Evolutionary conservation across 805 yeast species (phyloP), one percentile per base, ranked within the genome.

Genomic region (Jamesozyma hellenica): DNA sequence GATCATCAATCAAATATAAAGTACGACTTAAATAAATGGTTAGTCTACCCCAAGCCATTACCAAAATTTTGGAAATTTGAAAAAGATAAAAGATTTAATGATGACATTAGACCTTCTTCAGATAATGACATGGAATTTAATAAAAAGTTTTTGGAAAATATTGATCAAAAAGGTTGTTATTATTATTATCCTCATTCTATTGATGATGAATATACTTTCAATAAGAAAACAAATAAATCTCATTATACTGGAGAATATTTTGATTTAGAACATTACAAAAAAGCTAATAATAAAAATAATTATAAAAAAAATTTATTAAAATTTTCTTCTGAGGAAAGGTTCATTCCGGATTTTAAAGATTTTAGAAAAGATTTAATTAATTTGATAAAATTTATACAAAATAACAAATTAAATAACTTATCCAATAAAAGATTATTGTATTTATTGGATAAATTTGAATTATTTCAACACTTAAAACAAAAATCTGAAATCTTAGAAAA

Each of bases 31-130:
- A 64, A 63, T 12, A 61, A 56, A 23, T 87, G 96, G 96, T 59
- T 60, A n/a, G 74, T 85, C 26, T 87, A 85, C 56, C 96, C 97
- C 0, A 77, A 79, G 17, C 94, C 95, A 9, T 49, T 60, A 34
- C 65, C 66, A 1, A 66, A 62, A 43, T 64, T 60, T 16, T 66
- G 70, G 70, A 66, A 64, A 43, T 64, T 61, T 44, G 59, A 53
- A 28, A 50, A 53, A 26, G 63, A 58, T 40, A 48, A 46, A 36
- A 44, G 62, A 28, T 48, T 57, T 11, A 53, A 51, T 38, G 56
- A 56, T 4, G 10, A 10, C 3, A 9, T n/a, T 10, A 4, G 14
- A n/a, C 4, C 30, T 3, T 3, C 17, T 9, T 38, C 41, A 6
- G 32, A 32, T 32, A 6, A 16, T 1, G 39, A 47, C 11, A 6